These are phyloP conservation scores for Smithsoniella earleae DNA, from an alignment of 163 green algal genomes.

Conservation along the genomic window DNA sequence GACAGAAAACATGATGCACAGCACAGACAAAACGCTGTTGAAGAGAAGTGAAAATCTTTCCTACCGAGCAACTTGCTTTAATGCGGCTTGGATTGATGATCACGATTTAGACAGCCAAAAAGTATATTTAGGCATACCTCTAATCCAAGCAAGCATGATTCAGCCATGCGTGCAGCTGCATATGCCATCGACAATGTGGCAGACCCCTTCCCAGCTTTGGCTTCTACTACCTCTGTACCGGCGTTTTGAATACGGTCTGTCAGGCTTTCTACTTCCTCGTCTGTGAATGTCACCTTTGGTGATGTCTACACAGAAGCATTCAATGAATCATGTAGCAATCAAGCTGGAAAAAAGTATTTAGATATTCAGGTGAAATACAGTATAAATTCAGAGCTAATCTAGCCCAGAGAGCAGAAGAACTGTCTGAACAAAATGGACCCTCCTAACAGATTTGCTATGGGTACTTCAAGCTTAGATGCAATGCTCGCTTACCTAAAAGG, in stretches of 20 bases:
- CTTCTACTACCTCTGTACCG: constrained; percentile 90
- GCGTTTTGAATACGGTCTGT: constrained; percentile 96
- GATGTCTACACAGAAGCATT: constrained; percentile 44
- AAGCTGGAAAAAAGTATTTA: not conserved
- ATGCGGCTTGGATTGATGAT: too few relatives aligned
- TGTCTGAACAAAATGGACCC: too few relatives aligned
- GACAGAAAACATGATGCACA: not conserved
- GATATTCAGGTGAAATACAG: too few relatives aligned
- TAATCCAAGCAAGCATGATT: constrained; percentile 68
- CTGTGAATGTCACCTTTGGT: constrained; percentile 47
- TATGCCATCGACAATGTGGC: constrained; percentile 93
- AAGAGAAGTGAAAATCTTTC: too few relatives aligned
- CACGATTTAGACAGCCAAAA: too few relatives aligned
- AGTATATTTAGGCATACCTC: constrained; percentile 46
- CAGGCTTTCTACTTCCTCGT: constrained; percentile 75
- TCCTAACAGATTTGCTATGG: too few relatives aligned
- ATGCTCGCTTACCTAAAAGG: too few relatives aligned
- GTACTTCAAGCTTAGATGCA: too few relatives aligned
- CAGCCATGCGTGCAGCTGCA: constrained; percentile 70
- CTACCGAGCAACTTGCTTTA: too few relatives aligned
- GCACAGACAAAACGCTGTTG: not conserved
- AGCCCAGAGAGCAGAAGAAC: too few relatives aligned
- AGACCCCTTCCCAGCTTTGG: constrained; percentile 75
- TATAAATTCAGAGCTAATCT: too few relatives aligned
- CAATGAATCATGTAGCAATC: not conserved